phyloP scores from a whole-genome alignment of 176 grass and related monocot genomes.

The Ananas comosus region DNA sequence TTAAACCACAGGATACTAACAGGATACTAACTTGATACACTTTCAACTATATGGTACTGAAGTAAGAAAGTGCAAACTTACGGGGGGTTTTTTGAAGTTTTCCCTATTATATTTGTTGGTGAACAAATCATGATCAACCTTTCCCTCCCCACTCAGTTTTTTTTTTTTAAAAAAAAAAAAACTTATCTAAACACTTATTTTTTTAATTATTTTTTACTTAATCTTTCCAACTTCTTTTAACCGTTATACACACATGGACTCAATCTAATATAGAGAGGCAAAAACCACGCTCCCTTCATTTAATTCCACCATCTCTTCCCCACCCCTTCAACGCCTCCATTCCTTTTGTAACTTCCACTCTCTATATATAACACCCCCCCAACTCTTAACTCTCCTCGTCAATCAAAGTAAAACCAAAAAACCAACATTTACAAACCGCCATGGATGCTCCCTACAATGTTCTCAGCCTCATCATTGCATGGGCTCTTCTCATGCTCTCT shows the following conservation, averaged over 20 bases:
- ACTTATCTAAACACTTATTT: neutral
- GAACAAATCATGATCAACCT: conserved; percentile 46
- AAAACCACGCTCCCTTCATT: conserved; percentile 54
- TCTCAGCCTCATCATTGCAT: neutral
- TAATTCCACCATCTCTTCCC: conserved; percentile 60
- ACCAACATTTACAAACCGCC: neutral
- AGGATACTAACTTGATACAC: too few species aligned
- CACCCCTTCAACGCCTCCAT: conserved; percentile 58
- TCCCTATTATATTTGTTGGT: conserved; percentile 17
- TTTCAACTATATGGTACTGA: too few species aligned
- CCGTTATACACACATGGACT: neutral
- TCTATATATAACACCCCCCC: conserved; percentile 6
- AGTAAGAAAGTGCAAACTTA: too few species aligned
- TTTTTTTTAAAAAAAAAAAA: too few species aligned
- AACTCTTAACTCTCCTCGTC: conserved; percentile 1
- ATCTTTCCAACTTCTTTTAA: neutral
- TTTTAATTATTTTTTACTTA: neutral
- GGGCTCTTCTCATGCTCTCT: neutral
- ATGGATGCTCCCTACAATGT: neutral
- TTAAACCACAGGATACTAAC: too few species aligned
- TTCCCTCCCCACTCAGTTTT: conserved; percentile 7
- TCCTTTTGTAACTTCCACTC: conserved; percentile 9
- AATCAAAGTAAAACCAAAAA: neutral
- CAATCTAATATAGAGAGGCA: neutral
- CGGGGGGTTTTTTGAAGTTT: too few species aligned